phyloP scores from a whole-genome alignment of 2,329 filamentous ascomycete genomes.

The Coniochaeta sp. region DNA sequence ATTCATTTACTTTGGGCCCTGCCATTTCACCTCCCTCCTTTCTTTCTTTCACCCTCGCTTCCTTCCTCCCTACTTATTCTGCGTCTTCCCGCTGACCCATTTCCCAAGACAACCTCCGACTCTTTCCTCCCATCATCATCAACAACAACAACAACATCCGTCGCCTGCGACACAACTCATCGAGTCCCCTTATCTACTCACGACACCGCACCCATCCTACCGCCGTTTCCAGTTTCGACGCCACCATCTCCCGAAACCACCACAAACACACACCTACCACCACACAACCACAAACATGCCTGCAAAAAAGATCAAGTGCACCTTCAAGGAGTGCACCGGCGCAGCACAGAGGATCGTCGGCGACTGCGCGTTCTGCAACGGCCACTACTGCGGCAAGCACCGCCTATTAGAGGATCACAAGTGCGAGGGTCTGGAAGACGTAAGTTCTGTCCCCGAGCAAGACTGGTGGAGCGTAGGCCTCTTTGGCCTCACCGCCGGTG shows the following conservation, averaged over 20 bases:
- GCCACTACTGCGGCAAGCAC: constrained; percentile 93
- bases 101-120: not conserved
- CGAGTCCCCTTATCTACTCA: too few species aligned
- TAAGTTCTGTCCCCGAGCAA: constrained; percentile 36
- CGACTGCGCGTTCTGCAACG: constrained; percentile 90
- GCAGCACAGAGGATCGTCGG: constrained; percentile 88
- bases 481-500: constrained; percentile 22
- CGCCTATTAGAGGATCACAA: constrained; percentile 89
- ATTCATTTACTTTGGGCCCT: not conserved
- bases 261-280: constrained; percentile 13
- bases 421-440: constrained; percentile 85
- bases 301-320: constrained; percentile 76
- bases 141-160: not conserved
- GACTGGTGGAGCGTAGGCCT: constrained; percentile 20
- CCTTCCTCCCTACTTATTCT: not conserved
- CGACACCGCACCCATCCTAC: too few species aligned
- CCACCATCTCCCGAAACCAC: not conserved
- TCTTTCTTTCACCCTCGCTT: not conserved
- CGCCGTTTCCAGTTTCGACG: not conserved
- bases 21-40: not conserved
- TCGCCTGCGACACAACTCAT: not conserved
- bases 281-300: constrained; percentile 50
- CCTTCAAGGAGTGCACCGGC: constrained; percentile 82
- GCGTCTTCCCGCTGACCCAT: not conserved
- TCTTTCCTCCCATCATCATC: not conserved